Evolutionary conservation across 305 asterid genomes (phyloP), one percentile per base, ranked within the genome.

Genomic region (Lippia alba): DNA sequence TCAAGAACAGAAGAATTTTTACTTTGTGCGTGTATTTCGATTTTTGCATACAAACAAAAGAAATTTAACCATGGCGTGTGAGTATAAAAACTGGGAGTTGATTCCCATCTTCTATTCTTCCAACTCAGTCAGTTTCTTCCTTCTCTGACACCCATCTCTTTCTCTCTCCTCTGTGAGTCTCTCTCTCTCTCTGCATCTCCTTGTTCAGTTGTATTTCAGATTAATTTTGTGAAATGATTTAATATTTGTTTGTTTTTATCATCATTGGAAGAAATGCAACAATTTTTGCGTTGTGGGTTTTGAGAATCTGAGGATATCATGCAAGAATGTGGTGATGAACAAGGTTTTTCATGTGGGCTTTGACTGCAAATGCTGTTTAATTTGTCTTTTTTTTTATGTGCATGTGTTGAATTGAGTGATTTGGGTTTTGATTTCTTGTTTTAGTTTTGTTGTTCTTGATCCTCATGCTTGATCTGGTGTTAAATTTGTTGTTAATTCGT

Each of bases 101-200:
- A 77, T 82, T 20, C 83, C 78, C 87, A 78, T 76, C 80, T 74
- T 54, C 80, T 61, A 67, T 71, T 80, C 83, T 85, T 84, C 85
- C 86, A 76, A 73, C 67, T 77, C 77, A 62, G 54, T 70, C 81
- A 20, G 65, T 74, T 67, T 87, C 85, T 76, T 77, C 79, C 76
- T 78, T 78, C 84, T 72, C 87, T 80, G 81, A 73, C 86, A 75
- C 81, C 86, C 70, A 55, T 78, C 82, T 69, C 80, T 67, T 80
- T 75, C 77, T 64, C 63, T 73, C 32, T 53, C 72, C 83, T 79
- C 80, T 69, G 96, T 89, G 83, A 79, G 92, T 58, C 74, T 80
- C 77, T 74, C 67, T 66, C 51, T 68, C 55, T 56, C 41, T 70
- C 78, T 46, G 4, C 3, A 1, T 9, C 50, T 56, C 57, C 49